Percentiles rank a stretch among this genome's conserved stretches.
Evolutionary conservation across 164 flowering plant genomes (phyloP).

Genomic region (Malania oleifera): DNA sequence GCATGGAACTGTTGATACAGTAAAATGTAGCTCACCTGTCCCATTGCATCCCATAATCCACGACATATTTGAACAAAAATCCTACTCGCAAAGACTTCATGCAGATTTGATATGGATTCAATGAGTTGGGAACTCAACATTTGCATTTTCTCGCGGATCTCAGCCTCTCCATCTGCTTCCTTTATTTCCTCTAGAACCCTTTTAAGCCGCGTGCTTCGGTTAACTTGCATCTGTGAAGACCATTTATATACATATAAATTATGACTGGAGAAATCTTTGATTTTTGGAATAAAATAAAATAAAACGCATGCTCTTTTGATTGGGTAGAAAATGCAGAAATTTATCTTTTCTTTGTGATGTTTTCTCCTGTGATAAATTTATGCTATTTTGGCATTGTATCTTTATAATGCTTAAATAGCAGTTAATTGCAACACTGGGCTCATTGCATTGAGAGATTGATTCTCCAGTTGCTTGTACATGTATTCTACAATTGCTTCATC

Average conservation of each 20-base stretch:
- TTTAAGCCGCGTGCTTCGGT: conserved; percentile 55
- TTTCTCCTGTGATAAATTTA: too few relatives aligned
- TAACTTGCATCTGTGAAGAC: conserved; percentile 45
- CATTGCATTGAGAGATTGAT: too few relatives aligned
- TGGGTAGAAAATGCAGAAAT: neutral
- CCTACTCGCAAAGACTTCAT: conserved; percentile 61
- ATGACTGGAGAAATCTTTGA: neutral
- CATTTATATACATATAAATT: conserved; percentile 17
- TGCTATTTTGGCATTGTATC: too few relatives aligned
- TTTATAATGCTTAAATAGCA: too few relatives aligned
- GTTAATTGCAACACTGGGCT: too few relatives aligned
- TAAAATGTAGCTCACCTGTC: conserved; percentile 45
- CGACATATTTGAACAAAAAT: conserved; percentile 74
- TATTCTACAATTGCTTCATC: neutral
- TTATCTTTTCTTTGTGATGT: too few relatives aligned
- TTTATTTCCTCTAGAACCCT: conserved; percentile 81
- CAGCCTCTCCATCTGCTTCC: conserved; percentile 81
- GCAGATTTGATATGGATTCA: conserved; percentile 69
- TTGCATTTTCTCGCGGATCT: conserved; percentile 91
- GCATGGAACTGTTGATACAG: neutral
- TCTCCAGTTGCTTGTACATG: too few relatives aligned
- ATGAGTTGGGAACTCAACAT: conserved; percentile 53
- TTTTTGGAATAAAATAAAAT: neutral
- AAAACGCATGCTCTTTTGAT: neutral
- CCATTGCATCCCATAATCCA: conserved; percentile 94